phyloP scores from a whole-genome alignment of 2,329 filamentous ascomycete species.

The Cucurbitaria berberidis region DNA sequence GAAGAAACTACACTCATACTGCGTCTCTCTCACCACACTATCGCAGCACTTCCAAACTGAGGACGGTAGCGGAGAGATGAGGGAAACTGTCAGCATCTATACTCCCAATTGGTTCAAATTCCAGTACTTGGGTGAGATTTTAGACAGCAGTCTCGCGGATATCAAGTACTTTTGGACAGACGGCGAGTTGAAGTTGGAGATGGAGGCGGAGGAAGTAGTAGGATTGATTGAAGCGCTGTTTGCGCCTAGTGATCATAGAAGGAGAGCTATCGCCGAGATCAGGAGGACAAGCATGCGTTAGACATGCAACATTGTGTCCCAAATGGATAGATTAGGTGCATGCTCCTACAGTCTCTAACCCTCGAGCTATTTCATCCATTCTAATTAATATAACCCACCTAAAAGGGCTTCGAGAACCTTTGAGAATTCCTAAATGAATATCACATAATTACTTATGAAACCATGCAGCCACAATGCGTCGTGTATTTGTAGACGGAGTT shows the following conservation, averaged over 20 bases:
- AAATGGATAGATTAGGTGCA: background rate
- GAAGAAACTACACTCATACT: constrained; percentile 63
- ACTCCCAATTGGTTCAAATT: constrained; percentile 69
- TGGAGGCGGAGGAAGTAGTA: constrained; percentile 65
- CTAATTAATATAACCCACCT: background rate
- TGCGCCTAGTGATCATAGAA: constrained; percentile 65
- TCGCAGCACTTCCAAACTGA: constrained; percentile 63
- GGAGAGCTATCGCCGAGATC: constrained; percentile 65
- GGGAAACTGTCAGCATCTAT: constrained; percentile 66
- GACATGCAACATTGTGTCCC: background rate
- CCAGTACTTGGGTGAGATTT: constrained; percentile 67
- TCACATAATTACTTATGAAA: background rate
- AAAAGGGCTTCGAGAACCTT: too few species aligned
- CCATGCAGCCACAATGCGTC: background rate
- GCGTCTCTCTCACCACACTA: constrained; percentile 61
- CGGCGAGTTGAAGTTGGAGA: constrained; percentile 68
- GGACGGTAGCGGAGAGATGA: constrained; percentile 47
- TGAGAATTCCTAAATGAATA: background rate
- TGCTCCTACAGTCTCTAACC: background rate
- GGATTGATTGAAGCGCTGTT: constrained; percentile 70
- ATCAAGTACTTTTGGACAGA: constrained; percentile 71
- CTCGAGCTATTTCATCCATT: background rate
- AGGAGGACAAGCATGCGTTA: constrained; percentile 36
- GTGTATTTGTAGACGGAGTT: constrained; percentile 18
- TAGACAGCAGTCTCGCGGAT: constrained; percentile 67